These are phyloP conservation scores for Nitzschia inconspicua DNA, from an alignment of 108 stramenopile genomes.

Conservation along the genomic window DNA sequence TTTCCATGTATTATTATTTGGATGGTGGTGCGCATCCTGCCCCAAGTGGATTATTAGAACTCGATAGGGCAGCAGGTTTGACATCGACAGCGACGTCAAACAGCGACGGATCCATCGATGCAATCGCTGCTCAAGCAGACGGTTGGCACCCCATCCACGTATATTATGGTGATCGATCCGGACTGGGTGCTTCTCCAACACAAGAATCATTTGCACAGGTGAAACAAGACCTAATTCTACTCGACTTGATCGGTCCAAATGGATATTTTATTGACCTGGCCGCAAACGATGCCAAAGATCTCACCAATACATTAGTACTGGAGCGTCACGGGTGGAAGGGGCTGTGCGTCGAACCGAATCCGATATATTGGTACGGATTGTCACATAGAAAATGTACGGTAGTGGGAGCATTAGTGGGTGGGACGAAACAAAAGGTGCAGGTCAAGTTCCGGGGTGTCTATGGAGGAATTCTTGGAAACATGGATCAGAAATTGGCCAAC, in stretches of 20 bases:
- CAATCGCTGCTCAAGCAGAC: too few relatives aligned
- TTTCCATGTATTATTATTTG: too few relatives aligned
- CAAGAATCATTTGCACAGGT: constrained; percentile 40
- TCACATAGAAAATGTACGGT: constrained; percentile 39
- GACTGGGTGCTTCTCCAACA: background rate
- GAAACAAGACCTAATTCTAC: constrained; percentile 41
- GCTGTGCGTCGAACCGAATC: constrained; percentile 53
- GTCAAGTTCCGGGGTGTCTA: constrained; percentile 33
- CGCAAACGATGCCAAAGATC: constrained; percentile 48
- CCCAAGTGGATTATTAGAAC: too few relatives aligned
- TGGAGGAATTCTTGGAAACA: constrained; percentile 58
- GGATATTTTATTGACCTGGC: constrained; percentile 68
- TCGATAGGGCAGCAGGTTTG: too few relatives aligned
- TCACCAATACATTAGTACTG: constrained; percentile 47
- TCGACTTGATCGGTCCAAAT: constrained; percentile 20
- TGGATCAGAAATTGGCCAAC: constrained; percentile 28
- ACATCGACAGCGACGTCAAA: too few relatives aligned
- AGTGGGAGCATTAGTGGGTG: constrained; percentile 38
- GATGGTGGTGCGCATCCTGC: too few relatives aligned
- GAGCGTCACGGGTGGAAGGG: constrained; percentile 51
- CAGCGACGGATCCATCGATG: too few relatives aligned
- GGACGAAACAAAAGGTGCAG: constrained; percentile 29
- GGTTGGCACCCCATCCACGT: constrained; percentile 54
- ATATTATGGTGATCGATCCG: constrained; percentile 35
- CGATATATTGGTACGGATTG: constrained; percentile 57